phyloP scores from a whole-genome alignment of 192 early-diverging fungal genomes.

The Coemansia sp. region DNA sequence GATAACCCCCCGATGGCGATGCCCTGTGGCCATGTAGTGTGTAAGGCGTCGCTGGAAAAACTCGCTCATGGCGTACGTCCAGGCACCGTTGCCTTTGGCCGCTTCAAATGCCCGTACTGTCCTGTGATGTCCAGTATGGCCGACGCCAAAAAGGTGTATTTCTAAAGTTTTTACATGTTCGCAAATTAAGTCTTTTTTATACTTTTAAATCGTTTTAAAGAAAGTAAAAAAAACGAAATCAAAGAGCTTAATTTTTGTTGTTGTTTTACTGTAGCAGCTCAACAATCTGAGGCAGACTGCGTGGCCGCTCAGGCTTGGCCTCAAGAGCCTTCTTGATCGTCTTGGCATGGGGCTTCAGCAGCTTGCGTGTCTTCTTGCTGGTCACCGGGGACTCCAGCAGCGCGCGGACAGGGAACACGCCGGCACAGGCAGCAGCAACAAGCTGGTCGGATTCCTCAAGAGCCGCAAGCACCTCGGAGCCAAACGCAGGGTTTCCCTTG shows the following conservation, averaged over 20 bases:
- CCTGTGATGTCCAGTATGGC: constrained; percentile 78
- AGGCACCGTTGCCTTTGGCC: constrained; percentile 36
- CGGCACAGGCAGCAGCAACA: constrained; percentile 29
- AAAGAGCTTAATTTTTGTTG: not conserved
- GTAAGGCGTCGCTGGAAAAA: constrained; percentile 83
- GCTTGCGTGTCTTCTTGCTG: constrained; percentile 14
- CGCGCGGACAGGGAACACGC: constrained; percentile 52
- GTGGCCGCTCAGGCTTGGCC: constrained; percentile 14
- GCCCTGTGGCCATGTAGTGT: constrained; percentile 95
- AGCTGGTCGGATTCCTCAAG: constrained; percentile 23
- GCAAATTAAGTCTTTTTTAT: not conserved
- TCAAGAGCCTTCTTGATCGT: constrained; percentile 17
- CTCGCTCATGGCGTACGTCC: constrained; percentile 73
- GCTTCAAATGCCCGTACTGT: constrained; percentile 99
- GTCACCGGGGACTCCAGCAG: constrained; percentile 51
- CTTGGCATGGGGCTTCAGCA: constrained; percentile 19
- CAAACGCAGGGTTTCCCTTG: constrained; percentile 31
- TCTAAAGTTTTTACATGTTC: constrained; percentile 45
- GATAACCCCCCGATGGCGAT: constrained; percentile 99
- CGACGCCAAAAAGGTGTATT: constrained; percentile 79
- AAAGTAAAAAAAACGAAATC: not conserved
- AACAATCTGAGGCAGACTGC: constrained; percentile 28
- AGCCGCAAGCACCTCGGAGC: constrained; percentile 28
- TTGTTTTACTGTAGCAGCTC: constrained; percentile 7
- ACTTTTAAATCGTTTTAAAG: not conserved